Conservation (phyloP, 441 rosid species). For the Mallotus repandus region DNA sequence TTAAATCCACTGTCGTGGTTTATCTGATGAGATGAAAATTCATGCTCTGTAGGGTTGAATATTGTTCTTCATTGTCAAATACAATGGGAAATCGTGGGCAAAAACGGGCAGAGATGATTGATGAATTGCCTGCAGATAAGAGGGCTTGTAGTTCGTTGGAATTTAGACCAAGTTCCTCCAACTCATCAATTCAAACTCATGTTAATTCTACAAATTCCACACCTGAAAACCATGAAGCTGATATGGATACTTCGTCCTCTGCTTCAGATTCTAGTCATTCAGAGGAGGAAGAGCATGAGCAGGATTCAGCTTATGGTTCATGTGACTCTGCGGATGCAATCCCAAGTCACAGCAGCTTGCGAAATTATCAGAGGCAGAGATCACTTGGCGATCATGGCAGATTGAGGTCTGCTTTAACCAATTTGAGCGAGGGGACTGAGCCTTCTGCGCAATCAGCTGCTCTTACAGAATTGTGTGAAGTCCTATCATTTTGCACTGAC, state of each 20-base stretch:
- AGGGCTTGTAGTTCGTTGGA: constrained; percentile 90
- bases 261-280: constrained; percentile 80
- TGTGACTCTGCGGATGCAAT: constrained; percentile 78
- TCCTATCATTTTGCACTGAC: constrained; percentile 81
- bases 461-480: constrained; percentile 90
- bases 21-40: constrained; percentile 13
- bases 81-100: constrained; percentile 86
- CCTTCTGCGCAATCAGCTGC: constrained; percentile 61
- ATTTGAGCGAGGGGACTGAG: constrained; percentile 57
- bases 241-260: constrained; percentile 90
- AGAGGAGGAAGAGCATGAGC: constrained; percentile 79
- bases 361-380: constrained; percentile 60
- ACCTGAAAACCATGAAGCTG: constrained; percentile 45
- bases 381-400: constrained; percentile 68
- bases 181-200: constrained; percentile 58
- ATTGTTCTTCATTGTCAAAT: background rate
- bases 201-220: constrained; percentile 51
- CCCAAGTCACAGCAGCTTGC: constrained; percentile 51
- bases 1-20: background rate
- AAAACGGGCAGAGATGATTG: constrained; percentile 72
- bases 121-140: constrained; percentile 91
- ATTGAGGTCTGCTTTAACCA: constrained; percentile 54
- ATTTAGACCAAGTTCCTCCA: constrained; percentile 77
- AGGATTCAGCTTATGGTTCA: constrained; percentile 74
- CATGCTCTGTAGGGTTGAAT: constrained; percentile 7